Percentiles rank a stretch among this genome's conserved stretches.
phyloP scores from a whole-genome alignment of 1,284 basidiomycete genomes.

The Anthracocystis panici-leucophaei region DNA sequence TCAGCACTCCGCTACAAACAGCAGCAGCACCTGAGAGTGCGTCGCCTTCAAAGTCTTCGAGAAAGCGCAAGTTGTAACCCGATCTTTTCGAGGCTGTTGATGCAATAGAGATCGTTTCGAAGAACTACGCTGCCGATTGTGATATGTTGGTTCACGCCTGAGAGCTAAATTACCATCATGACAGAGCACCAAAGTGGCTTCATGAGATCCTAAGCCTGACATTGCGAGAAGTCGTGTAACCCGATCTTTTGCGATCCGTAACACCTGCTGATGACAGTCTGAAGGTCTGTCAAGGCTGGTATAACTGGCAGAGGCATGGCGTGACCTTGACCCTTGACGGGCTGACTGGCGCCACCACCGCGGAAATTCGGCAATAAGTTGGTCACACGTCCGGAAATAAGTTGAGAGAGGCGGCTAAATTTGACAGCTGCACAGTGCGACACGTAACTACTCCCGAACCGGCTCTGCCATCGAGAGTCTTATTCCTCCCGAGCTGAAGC shows the following conservation, averaged over 20 bases:
- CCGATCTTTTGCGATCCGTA: too few relatives aligned
- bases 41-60: conserved; percentile 26
- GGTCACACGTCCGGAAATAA: not conserved
- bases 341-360: not conserved
- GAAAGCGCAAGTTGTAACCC: conserved; percentile 37
- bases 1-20: conserved; percentile 6
- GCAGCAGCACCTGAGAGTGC: not conserved
- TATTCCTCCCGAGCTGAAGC: too few relatives aligned
- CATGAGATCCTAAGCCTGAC: too few relatives aligned
- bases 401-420: conserved; percentile 1
- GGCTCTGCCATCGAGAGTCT: not conserved
- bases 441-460: not conserved
- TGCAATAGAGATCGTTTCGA: not conserved
- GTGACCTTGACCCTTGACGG: not conserved
- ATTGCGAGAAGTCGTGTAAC: too few relatives aligned
- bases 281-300: too few relatives aligned
- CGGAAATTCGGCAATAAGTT: conserved; percentile 5
- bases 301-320: too few relatives aligned
- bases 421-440: not conserved
- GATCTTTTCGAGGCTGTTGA: not conserved
- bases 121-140: too few relatives aligned
- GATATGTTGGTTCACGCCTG: too few relatives aligned
- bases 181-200: too few relatives aligned
- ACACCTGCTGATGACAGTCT: too few relatives aligned
- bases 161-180: too few relatives aligned